Percentiles rank a stretch among this genome's conserved stretches.
phyloP scores from a whole-genome alignment of 768 basidiomycete species.

The Filobasidium wieringae region DNA sequence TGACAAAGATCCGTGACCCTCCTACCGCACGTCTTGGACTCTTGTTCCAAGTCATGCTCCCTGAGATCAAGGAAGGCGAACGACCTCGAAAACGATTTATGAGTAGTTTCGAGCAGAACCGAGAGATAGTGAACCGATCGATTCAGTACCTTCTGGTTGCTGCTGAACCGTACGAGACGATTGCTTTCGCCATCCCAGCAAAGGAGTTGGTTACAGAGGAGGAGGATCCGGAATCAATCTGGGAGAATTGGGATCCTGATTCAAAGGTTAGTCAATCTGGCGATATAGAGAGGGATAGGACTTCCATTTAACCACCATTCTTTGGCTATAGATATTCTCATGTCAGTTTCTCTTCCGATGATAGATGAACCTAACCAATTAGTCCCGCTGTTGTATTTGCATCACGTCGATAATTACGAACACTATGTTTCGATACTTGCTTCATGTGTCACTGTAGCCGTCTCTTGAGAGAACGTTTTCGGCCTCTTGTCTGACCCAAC shows the following conservation, averaged over 20 bases:
- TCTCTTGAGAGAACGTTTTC: too few relatives aligned
- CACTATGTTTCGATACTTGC: too few relatives aligned
- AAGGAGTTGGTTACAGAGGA: constrained; percentile 59
- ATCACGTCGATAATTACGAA: too few relatives aligned
- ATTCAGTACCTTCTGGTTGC: constrained; percentile 97
- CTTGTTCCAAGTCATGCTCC: constrained; percentile 83
- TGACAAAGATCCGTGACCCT: constrained; percentile 88
- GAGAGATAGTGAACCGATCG: constrained; percentile 86
- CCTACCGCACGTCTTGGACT: constrained; percentile 80
- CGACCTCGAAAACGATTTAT: constrained; percentile 81
- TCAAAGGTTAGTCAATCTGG: constrained; percentile 56
- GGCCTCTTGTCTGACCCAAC: too few relatives aligned
- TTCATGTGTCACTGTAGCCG: too few relatives aligned
- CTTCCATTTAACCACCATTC: too few relatives aligned
- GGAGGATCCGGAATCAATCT: constrained; percentile 77
- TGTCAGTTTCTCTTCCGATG: not conserved
- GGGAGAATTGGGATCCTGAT: constrained; percentile 99
- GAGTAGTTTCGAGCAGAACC: constrained; percentile 95
- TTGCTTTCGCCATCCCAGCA: constrained; percentile 96
- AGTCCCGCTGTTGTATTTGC: too few relatives aligned
- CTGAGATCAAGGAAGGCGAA: constrained; percentile 79
- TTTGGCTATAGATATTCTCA: not conserved
- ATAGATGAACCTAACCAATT: too few relatives aligned
- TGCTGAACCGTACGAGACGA: constrained; percentile 98
- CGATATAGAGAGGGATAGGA: too few relatives aligned